Base-by-base conservation (phyloP, 2,329 filamentous ascomycete species). In the Amylocarpus encephaloides region DNA sequence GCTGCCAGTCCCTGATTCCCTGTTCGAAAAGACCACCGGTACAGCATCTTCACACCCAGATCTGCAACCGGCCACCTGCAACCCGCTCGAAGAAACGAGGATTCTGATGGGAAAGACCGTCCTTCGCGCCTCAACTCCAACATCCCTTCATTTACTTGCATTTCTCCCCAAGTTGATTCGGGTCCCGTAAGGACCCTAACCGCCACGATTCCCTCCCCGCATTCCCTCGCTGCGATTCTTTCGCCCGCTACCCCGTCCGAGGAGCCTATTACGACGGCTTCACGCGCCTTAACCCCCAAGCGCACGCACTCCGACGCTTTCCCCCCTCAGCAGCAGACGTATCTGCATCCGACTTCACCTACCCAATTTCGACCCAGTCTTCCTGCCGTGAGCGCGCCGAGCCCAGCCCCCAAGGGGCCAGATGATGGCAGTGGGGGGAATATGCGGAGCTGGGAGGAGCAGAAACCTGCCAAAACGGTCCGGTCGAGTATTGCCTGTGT, bases 401-500 rank as follows among this genome's bases (percentile, higher is more conserved):
- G 52, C 50, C 55, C 62, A 43, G 53, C 54, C 49, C 46, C 55
- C 36, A 43, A 56, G 18, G 59, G 53, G 30, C 46, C 58, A 51
- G 61, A 62, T 60, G 61, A 64, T 43, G 62, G 56, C 43, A 59
- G 55, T 41, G 52, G 51, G 44, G 56, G 44, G 13, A 55, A 60
- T 63, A 54, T 62, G 69, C 63, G 62, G 63, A 62, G 67, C 58
- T 59, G 60, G 50, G 67, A 71, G 57, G 68, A 71, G 58, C 71
- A 70, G 61, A 73, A 71, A 54, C 67, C 68, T 43, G 59, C 65
- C 41, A 70, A 70, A 62, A 73, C 74, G 32, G 85, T 89, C 79
- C 79, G 88, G 59, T 89, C 86, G 42, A 88, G 84, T 63, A 88
- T 92, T 64, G 87, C 88, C 43, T 93, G 88, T 68, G 74, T 80